These are phyloP conservation scores for Monascus ruber DNA, from an alignment of 2,329 filamentous ascomycete species.

Conservation along the genomic window DNA sequence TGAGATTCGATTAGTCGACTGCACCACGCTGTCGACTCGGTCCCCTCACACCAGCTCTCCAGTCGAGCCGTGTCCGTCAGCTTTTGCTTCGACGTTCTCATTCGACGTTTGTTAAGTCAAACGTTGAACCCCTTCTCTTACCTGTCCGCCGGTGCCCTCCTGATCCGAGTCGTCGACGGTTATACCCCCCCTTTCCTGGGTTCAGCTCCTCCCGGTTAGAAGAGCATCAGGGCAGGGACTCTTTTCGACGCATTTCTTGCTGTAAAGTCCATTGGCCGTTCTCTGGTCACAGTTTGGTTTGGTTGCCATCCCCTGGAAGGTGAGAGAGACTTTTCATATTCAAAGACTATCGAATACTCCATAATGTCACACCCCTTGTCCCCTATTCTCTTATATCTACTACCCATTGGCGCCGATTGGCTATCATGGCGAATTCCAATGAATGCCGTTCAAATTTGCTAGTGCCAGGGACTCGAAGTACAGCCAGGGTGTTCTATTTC, in stretches of 20 bases:
- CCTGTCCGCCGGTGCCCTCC: slow-evolving; percentile 20
- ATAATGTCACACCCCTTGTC: too few relatives aligned
- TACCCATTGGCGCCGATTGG: too few relatives aligned
- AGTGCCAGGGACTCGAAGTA: too few relatives aligned
- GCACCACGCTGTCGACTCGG: slow-evolving; percentile 13
- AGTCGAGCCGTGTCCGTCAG: slow-evolving; percentile 29
- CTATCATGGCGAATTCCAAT: too few relatives aligned
- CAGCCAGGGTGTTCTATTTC: too few relatives aligned
- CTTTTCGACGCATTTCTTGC: too few relatives aligned
- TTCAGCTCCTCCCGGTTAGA: slow-evolving; percentile 29
- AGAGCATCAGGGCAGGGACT: slow-evolving; percentile 20
- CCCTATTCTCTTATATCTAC: too few relatives aligned
- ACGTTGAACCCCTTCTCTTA: slow-evolving; percentile 18
- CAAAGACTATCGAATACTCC: too few relatives aligned
- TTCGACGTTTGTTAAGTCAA: slow-evolving; percentile 32
- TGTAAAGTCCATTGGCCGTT: slow-evolving; percentile 3
- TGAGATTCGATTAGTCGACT: slow-evolving; percentile 17
- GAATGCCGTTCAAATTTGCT: too few relatives aligned
- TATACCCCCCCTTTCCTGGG: slow-evolving; percentile 17
- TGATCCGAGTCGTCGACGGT: slow-evolving; percentile 21
- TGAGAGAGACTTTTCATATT: slow-evolving; percentile 3
- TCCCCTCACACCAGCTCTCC: slow-evolving; percentile 22
- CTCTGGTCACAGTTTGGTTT: slow-evolving; percentile 15
- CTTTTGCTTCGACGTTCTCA: slow-evolving; percentile 23
- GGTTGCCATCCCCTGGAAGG: slow-evolving; percentile 14